These are phyloP conservation scores for Limtongozyma cylindracea DNA, from an alignment of 805 yeast genomes.

Conservation along the genomic window DNA sequence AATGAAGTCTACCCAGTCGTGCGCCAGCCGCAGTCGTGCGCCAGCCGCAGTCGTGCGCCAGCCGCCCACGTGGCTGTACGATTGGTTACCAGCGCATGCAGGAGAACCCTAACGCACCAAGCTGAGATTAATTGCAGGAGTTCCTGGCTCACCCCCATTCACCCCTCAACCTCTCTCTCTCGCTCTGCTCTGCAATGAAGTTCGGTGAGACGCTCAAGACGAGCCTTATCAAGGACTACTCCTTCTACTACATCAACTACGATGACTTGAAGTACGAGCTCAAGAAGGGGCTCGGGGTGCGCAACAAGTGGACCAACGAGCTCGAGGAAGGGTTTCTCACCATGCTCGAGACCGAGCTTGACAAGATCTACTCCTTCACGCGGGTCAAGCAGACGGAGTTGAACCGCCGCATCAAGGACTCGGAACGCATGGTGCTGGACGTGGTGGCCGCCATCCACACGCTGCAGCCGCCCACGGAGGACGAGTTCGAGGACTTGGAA, in stretches of 20 bases:
- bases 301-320: conserved; percentile 42
- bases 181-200: conserved; percentile 34
- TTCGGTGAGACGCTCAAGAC: conserved; percentile 86
- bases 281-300: conserved; percentile 37
- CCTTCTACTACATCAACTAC: conserved; percentile 74
- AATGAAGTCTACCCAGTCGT: too few relatives aligned
- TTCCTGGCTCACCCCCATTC: too few relatives aligned
- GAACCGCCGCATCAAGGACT: conserved; percentile 59
- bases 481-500: conserved; percentile 16
- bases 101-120: too few relatives aligned
- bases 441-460: conserved; percentile 24
- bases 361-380: conserved; percentile 81
- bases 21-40: too few relatives aligned
- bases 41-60: too few relatives aligned
- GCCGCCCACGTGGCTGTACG: too few relatives aligned
- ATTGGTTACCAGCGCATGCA: too few relatives aligned
- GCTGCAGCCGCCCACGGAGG: conserved; percentile 17
- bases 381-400: conserved; percentile 75
- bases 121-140: too few relatives aligned
- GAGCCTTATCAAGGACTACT: conserved; percentile 74
- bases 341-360: conserved; percentile 58
- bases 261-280: conserved; percentile 74
- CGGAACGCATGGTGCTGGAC: conserved; percentile 44
- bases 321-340: conserved; percentile 66
- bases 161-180: too few relatives aligned